Evolutionary conservation across 768 basidiomycete genomes (phyloP).

Genomic region (Austroboletus eburneus): DNA sequence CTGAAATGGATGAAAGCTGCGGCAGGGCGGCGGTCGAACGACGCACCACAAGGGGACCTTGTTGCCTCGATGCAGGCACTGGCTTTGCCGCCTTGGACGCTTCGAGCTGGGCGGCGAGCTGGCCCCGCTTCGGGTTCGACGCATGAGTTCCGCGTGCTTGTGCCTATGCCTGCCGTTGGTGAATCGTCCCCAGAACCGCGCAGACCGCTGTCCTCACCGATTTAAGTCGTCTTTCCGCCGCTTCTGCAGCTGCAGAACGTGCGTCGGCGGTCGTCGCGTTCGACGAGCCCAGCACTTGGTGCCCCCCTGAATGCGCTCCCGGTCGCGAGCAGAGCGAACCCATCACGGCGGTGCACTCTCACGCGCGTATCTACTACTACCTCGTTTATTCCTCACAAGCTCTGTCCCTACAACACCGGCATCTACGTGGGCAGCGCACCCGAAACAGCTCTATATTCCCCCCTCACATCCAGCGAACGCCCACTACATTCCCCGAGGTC

Average conservation of each 20-base stretch:
- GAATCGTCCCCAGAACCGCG: slow-evolving; percentile 19
- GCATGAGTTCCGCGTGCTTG: slow-evolving; percentile 40
- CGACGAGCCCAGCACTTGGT: slow-evolving; percentile 44
- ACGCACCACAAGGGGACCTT: slow-evolving; percentile 44
- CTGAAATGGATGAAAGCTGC: slow-evolving; percentile 29
- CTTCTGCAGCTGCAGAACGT: slow-evolving; percentile 56
- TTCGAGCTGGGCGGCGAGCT: slow-evolving; percentile 40
- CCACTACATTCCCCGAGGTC: slow-evolving; percentile 36
- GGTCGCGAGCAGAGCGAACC: slow-evolving; percentile 58
- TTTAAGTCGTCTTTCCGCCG: slow-evolving; percentile 57
- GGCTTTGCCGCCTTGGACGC: slow-evolving; percentile 34
- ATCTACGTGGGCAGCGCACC: slow-evolving; percentile 24
- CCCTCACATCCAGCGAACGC: slow-evolving; percentile 32
- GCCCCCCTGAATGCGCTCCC: slow-evolving; percentile 38
- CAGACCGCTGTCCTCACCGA: slow-evolving; percentile 38
- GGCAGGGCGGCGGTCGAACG: slow-evolving; percentile 12
- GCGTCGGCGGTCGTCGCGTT: slow-evolving; percentile 32
- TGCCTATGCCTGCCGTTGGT: slow-evolving; percentile 28
- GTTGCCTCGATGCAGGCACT: slow-evolving; percentile 37
- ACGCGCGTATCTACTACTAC: too few relatives aligned
- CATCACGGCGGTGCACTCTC: slow-evolving; percentile 31
- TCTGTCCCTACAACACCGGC: not conserved
- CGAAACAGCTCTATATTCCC: slow-evolving; percentile 44
- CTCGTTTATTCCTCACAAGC: slow-evolving; percentile 19
- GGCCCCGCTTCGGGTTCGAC: slow-evolving; percentile 44